Evolutionary conservation across 2,329 filamentous ascomycete genomes (phyloP).

Genomic region (Colletotrichum caudatum): DNA sequence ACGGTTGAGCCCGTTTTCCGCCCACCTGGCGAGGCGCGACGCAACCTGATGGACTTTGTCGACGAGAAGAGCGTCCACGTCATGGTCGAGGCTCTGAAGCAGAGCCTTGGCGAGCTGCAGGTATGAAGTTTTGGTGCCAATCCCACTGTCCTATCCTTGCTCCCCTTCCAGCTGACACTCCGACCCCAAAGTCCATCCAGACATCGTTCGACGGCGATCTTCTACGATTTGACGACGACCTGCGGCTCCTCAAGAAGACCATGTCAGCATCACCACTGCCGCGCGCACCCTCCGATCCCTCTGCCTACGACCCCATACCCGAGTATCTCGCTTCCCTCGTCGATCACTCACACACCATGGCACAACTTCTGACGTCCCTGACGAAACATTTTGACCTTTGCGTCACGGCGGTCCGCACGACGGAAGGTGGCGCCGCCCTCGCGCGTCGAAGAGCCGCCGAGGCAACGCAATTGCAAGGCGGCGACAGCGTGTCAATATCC

Average conservation of each 20-base stretch:
- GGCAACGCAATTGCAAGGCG: constrained; percentile 61
- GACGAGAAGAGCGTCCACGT: constrained; percentile 77
- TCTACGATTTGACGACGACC: constrained; percentile 78
- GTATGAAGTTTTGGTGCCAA: constrained; percentile 52
- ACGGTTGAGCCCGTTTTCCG: constrained; percentile 74
- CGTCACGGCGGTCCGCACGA: constrained; percentile 89
- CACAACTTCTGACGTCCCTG: constrained; percentile 81
- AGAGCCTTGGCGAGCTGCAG: constrained; percentile 78
- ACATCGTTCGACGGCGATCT: constrained; percentile 82
- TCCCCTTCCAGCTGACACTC: background rate
- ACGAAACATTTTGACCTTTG: constrained; percentile 94
- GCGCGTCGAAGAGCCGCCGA: constrained; percentile 77
- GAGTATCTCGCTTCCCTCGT: constrained; percentile 73
- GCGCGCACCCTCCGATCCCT: constrained; percentile 51
- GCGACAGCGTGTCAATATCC: constrained; percentile 71
- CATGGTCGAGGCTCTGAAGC: constrained; percentile 75
- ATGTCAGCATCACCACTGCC: constrained; percentile 58
- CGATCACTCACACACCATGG: constrained; percentile 83
- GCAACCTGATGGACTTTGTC: constrained; percentile 80
- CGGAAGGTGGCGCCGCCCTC: constrained; percentile 80
- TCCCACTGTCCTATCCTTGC: background rate
- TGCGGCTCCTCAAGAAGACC: constrained; percentile 72
- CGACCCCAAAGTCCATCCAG: constrained; percentile 66
- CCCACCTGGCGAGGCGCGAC: constrained; percentile 67
- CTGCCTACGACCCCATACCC: constrained; percentile 59